These are phyloP conservation scores for Pezicula radicicola DNA, from an alignment of 2,329 filamentous ascomycete genomes.

Conservation along the genomic window DNA sequence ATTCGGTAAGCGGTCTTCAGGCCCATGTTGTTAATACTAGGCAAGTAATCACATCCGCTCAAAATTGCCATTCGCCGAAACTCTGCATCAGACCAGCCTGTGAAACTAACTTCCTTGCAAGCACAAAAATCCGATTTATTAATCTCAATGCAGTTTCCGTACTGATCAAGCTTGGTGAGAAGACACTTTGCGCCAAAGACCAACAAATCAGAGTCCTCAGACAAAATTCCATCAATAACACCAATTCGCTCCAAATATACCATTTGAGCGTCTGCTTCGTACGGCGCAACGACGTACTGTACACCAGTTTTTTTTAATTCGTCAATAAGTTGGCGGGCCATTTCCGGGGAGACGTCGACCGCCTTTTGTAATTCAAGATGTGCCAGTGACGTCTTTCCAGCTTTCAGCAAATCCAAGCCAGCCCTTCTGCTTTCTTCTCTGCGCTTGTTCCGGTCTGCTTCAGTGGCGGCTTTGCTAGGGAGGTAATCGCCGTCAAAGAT, in stretches of 20 bases:
- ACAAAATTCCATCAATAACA: slow-evolving; percentile 81
- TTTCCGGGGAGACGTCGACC: slow-evolving; percentile 91
- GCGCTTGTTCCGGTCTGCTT: slow-evolving; percentile 70
- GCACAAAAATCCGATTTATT: slow-evolving; percentile 85
- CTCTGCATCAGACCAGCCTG: slow-evolving; percentile 87
- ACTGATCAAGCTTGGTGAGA: slow-evolving; percentile 90
- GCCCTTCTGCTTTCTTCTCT: slow-evolving; percentile 73
- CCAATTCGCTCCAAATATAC: slow-evolving; percentile 89
- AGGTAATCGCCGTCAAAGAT: slow-evolving; percentile 96
- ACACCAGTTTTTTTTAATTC: slow-evolving; percentile 79
- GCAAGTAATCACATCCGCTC: slow-evolving; percentile 94
- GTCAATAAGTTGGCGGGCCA: slow-evolving; percentile 90
- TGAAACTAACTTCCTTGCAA: slow-evolving; percentile 82
- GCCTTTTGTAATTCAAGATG: slow-evolving; percentile 89
- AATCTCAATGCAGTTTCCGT: slow-evolving; percentile 90
- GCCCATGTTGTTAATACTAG: slow-evolving; percentile 79
- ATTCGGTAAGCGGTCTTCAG: slow-evolving; percentile 91
- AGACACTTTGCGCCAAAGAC: slow-evolving; percentile 92
- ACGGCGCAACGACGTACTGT: slow-evolving; percentile 90
- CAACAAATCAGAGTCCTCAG: slow-evolving; percentile 92
- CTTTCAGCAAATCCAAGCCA: slow-evolving; percentile 75
- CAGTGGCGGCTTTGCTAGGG: slow-evolving; percentile 88
- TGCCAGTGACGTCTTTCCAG: slow-evolving; percentile 78
- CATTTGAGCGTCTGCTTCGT: slow-evolving; percentile 96
- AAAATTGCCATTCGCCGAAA: slow-evolving; percentile 96